Evolutionary conservation across 148 eudicot species (phyloP), one percentile per base, ranked within the genome.

Genomic region (Salicornia ramosissima): DNA sequence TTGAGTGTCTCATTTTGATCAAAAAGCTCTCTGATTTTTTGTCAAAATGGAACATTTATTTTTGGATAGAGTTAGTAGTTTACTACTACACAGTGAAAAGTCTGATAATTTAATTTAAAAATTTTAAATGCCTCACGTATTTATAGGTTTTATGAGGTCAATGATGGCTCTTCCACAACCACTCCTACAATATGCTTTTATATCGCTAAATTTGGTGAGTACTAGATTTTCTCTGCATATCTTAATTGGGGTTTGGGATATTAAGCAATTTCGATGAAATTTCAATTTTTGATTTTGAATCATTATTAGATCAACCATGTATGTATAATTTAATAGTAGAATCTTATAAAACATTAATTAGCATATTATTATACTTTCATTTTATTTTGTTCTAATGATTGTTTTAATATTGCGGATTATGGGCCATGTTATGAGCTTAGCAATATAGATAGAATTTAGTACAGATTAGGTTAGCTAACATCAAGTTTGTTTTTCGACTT

Each of bases 211-310:
- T 18, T n/a, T n/a, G 21, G 25, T 63, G 54, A 64, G 29, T 59
- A 65, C 65, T 64, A 22, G 30, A 40, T 64, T 21, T 58, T 56
- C 25, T 71, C n/a, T 40, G 68, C 64, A 65, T 6, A 73, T 39
- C 76, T 40, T 64, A 65, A 51, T 71, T 63, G 68, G 75, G 68
- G 50, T 4, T 34, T 33, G 51, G 36, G 21, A 47, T 33, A 51
- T 40, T 54, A 50, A 49, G 53, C 34, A 8, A 33, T 43, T 33
- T 59, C 56, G 24, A 64, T 19, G 25, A 26, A 64, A 70, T 55
- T 16, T 43, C 11, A 40, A 25, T 13, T 22, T 39, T 70, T 46
- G 2, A 45, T 8, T 45, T 45, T 13, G 15, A 45, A 49, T 49
- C 31, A 13, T 36, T 36, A 36, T 36, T 36, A 36, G 40, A 36